phyloP scores from a whole-genome alignment of 2,329 filamentous ascomycete genomes.

The Fusarium sp. region DNA sequence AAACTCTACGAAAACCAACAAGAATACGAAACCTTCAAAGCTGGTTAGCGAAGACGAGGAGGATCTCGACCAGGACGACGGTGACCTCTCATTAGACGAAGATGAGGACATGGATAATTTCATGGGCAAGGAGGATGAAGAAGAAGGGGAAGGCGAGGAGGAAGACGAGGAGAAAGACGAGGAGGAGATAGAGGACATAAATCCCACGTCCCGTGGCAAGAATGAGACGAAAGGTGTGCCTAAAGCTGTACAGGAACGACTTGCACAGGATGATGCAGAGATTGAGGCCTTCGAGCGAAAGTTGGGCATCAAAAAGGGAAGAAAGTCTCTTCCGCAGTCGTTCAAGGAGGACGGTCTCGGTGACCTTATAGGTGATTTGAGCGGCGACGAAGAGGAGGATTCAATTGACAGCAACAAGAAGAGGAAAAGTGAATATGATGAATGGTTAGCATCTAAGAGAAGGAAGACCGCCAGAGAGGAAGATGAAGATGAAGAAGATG shows the following conservation, averaged over 20 bases:
- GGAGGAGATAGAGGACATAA: slow-evolving; percentile 41
- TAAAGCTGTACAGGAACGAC: slow-evolving; percentile 55
- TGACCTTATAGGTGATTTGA: slow-evolving; percentile 75
- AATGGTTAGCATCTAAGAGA: slow-evolving; percentile 68
- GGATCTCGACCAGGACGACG: slow-evolving; percentile 8
- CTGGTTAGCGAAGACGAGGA: slow-evolving; percentile 34
- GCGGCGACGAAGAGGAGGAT: slow-evolving; percentile 48
- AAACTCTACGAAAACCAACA: slow-evolving; percentile 4
- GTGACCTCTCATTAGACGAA: neutral
- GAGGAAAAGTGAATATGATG: slow-evolving; percentile 64
- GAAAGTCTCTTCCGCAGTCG: slow-evolving; percentile 75
- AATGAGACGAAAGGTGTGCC: slow-evolving; percentile 37
- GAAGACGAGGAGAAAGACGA: slow-evolving; percentile 39
- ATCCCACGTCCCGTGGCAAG: slow-evolving; percentile 37
- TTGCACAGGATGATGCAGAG: slow-evolving; percentile 85
- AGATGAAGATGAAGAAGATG: slow-evolving; percentile 22
- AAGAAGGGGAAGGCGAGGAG: slow-evolving; percentile 39
- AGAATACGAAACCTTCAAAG: slow-evolving; percentile 10
- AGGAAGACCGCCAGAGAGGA: slow-evolving; percentile 53
- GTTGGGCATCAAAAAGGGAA: slow-evolving; percentile 79
- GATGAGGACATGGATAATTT: slow-evolving; percentile 33
- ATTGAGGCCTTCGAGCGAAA: slow-evolving; percentile 89
- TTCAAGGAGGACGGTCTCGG: slow-evolving; percentile 86
- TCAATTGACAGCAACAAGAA: slow-evolving; percentile 65
- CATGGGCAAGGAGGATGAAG: slow-evolving; percentile 36